Evolutionary conservation across 2,329 filamentous ascomycete genomes (phyloP).

Genomic region (Colletotrichum somersetense): DNA sequence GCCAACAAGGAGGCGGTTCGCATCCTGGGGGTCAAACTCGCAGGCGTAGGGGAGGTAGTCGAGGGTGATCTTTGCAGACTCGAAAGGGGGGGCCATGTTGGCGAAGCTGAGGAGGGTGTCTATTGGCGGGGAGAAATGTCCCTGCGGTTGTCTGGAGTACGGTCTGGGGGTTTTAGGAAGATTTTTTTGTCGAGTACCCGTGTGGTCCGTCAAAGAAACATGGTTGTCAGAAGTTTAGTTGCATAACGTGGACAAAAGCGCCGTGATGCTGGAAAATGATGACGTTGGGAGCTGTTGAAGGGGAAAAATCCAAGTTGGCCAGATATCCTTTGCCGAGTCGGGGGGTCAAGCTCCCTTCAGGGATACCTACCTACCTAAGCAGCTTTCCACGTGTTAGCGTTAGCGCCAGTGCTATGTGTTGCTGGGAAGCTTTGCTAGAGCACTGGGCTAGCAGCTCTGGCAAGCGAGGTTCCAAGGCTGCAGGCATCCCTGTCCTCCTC

Average conservation of each 20-base stretch:
- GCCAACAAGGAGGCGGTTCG: slow-evolving; percentile 81
- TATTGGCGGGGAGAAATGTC: slow-evolving; percentile 15
- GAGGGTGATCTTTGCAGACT: slow-evolving; percentile 73
- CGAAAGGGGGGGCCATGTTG: slow-evolving; percentile 57
- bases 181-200: background rate
- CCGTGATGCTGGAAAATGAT: slow-evolving; percentile 10
- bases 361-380: background rate
- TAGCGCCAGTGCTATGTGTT: background rate
- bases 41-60: slow-evolving; percentile 89
- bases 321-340: slow-evolving; percentile 26
- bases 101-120: slow-evolving; percentile 14
- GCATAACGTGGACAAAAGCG: slow-evolving; percentile 10
- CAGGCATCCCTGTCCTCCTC: slow-evolving; percentile 2
- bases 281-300: slow-evolving; percentile 31
- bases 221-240: background rate
- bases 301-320: slow-evolving; percentile 35
- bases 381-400: slow-evolving; percentile 21
- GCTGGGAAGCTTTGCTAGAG: slow-evolving; percentile 35
- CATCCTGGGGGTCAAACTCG: slow-evolving; percentile 87
- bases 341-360: slow-evolving; percentile 15
- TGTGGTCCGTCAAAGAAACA: slow-evolving; percentile 12
- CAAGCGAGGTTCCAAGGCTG: slow-evolving; percentile 10
- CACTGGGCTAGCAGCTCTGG: slow-evolving; percentile 28
- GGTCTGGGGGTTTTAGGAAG: background rate
- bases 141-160: slow-evolving; percentile 10